A percentile compares a stretch with the other conserved stretches of the same genome.
Conservation (phyloP, 2,329 filamentous ascomycete species). For the Claviceps arundinis region DNA sequence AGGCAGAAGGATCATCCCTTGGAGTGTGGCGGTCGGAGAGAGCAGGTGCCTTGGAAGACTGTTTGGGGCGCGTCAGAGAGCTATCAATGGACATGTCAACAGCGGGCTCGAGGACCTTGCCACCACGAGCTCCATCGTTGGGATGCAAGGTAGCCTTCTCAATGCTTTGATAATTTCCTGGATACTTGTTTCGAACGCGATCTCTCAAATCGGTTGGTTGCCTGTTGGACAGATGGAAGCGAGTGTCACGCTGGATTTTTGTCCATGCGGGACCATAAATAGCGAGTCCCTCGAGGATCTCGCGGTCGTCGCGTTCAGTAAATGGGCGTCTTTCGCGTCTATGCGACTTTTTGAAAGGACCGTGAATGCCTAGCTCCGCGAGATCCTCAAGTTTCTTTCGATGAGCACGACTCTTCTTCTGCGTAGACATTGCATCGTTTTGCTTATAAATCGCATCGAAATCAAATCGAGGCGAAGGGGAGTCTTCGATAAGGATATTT, state of each 20-base stretch:
- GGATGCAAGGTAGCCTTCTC: slow-evolving; percentile 39
- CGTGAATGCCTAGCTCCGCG: slow-evolving; percentile 44
- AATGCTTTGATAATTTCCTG: slow-evolving; percentile 41
- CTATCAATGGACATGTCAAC: slow-evolving; percentile 36
- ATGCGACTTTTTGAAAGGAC: slow-evolving; percentile 48
- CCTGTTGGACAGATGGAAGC: slow-evolving; percentile 42
- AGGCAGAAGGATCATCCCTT: slow-evolving; percentile 34
- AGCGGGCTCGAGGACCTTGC: slow-evolving; percentile 36
- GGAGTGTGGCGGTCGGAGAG: slow-evolving; percentile 27
- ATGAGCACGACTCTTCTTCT: slow-evolving; percentile 39
- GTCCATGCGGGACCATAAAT: slow-evolving; percentile 52
- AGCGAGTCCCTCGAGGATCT: slow-evolving; percentile 47
- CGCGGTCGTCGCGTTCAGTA: slow-evolving; percentile 47
- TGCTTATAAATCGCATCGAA: slow-evolving; percentile 25
- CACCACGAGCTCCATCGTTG: slow-evolving; percentile 27
- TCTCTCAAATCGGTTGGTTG: slow-evolving; percentile 52
- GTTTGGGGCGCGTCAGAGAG: slow-evolving; percentile 26
- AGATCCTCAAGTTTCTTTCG: slow-evolving; percentile 43
- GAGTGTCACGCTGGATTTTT: slow-evolving; percentile 47
- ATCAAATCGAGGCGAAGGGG: slow-evolving; percentile 16
- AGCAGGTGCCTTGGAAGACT: slow-evolving; percentile 13
- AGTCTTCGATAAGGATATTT: slow-evolving; percentile 39
- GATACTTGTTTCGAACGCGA: slow-evolving; percentile 50
- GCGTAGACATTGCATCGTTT: slow-evolving; percentile 23
- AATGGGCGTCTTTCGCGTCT: slow-evolving; percentile 48